These are phyloP conservation scores for Acanthamoeba healyi DNA, from an alignment of 208 protist genomes.

Conservation along the genomic window DNA sequence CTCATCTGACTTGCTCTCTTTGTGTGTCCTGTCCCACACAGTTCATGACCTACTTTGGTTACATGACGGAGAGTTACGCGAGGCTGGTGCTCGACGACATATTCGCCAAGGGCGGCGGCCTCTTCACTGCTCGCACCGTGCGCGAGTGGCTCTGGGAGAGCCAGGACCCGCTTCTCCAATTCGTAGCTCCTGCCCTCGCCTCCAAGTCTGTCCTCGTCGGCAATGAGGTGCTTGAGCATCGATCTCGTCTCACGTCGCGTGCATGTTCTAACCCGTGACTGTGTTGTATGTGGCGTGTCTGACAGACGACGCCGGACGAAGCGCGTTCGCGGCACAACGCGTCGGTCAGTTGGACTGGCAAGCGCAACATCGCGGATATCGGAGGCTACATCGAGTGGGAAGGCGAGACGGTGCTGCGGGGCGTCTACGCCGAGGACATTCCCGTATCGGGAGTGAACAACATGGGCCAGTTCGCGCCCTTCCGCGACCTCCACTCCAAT, in stretches of 20 bases:
- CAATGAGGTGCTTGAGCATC: background rate
- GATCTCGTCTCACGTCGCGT: no score
- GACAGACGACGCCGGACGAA: background rate
- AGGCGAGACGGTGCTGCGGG: constrained; percentile 2
- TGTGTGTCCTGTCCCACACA: background rate
- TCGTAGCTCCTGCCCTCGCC: constrained; percentile 6
- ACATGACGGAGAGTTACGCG: constrained; percentile 29
- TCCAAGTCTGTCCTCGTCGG: constrained; percentile 39
- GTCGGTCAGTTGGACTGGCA: constrained; percentile 10
- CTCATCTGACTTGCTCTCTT: no score
- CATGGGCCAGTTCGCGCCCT: constrained; percentile 50
- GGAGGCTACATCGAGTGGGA: constrained; percentile 48
- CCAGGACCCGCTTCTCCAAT: background rate
- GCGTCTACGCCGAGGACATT: constrained; percentile 15
- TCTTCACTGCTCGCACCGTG: constrained; percentile 63
- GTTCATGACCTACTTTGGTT: background rate
- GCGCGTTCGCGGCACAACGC: background rate
- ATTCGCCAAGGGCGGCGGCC: constrained; percentile 36
- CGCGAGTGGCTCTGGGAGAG: constrained; percentile 58
- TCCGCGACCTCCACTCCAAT: background rate
- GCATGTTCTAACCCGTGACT: background rate
- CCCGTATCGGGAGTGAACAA: constrained; percentile 53
- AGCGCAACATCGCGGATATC: constrained; percentile 12
- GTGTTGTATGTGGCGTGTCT: no score
- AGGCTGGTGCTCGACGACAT: background rate